These are phyloP conservation scores for Skeletonema tropicum DNA, from an alignment of 108 stramenopile species.

Conservation along the genomic window DNA sequence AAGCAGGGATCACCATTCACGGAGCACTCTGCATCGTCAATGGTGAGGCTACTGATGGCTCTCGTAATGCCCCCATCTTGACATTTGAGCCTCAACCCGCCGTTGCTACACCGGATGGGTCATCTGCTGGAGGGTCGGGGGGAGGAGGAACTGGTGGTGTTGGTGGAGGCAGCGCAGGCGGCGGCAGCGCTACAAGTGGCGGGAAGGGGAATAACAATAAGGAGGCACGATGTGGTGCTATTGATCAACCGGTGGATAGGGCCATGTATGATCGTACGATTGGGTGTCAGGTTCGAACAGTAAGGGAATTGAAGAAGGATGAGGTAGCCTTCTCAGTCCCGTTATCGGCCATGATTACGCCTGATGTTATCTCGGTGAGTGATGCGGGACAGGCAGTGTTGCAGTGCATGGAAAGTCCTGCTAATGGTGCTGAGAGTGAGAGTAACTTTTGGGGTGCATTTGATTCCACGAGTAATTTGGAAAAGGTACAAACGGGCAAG, in stretches of 20 bases:
- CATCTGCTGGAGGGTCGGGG: constrained; percentile 8
- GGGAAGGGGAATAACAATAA: constrained; percentile 9
- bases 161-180: not conserved
- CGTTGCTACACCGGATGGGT: constrained; percentile 34
- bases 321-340: constrained; percentile 79
- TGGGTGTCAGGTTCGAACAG: constrained; percentile 82
- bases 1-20: constrained; percentile 67
- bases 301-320: constrained; percentile 76
- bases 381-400: constrained; percentile 81
- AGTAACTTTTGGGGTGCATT: constrained; percentile 77
- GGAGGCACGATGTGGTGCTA: constrained; percentile 67
- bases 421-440: not conserved
- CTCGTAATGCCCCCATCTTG: constrained; percentile 83
- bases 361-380: constrained; percentile 86
- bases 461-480: constrained; percentile 63
- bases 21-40: constrained; percentile 82
- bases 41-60: constrained; percentile 89
- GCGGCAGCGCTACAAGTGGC: constrained; percentile 7
- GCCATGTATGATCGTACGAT: constrained; percentile 85
- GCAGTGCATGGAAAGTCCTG: constrained; percentile 49
- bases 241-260: constrained; percentile 68
- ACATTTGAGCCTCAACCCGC: constrained; percentile 48
- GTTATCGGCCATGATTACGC: constrained; percentile 75
- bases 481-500: constrained; percentile 55
- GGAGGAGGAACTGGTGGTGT: constrained; percentile 7